These are phyloP conservation scores for Zizania latifolia DNA, from an alignment of 176 grass and related monocot genomes.

Conservation along the genomic window DNA sequence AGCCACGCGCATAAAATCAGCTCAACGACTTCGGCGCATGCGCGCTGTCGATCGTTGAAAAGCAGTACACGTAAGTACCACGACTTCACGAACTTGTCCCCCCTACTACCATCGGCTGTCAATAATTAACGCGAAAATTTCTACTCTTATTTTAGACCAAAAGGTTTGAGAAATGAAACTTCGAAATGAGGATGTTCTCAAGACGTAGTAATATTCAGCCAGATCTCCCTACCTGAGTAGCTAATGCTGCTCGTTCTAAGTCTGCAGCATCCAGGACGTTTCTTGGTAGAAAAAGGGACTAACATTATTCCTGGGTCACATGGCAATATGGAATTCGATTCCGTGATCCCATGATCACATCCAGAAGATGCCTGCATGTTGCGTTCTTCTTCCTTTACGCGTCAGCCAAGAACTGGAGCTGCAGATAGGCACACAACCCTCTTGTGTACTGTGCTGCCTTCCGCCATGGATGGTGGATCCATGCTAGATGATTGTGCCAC, in stretches of 20 bases:
- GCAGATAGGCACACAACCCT: background rate
- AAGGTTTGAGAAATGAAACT: background rate
- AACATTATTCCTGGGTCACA: background rate
- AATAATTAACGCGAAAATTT: background rate
- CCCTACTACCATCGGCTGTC: background rate
- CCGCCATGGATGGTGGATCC: background rate
- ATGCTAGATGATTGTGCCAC: constrained; percentile 24
- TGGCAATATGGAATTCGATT: background rate
- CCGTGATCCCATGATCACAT: background rate
- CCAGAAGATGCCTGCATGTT: background rate
- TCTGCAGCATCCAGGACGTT: background rate
- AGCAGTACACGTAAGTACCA: background rate
- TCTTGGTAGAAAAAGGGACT: background rate
- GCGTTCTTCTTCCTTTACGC: background rate
- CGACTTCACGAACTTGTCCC: background rate
- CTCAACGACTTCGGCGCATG: background rate
- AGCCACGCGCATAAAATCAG: background rate
- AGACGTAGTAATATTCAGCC: background rate
- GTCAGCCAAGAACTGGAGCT: background rate
- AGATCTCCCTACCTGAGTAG: background rate
- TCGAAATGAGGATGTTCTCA: background rate
- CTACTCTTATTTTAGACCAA: background rate
- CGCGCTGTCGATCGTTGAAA: background rate
- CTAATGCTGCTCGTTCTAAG: background rate
- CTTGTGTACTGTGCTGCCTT: background rate